Conservation (phyloP, 1,284 basidiomycete genomes). For the Tilletia walkeri region DNA sequence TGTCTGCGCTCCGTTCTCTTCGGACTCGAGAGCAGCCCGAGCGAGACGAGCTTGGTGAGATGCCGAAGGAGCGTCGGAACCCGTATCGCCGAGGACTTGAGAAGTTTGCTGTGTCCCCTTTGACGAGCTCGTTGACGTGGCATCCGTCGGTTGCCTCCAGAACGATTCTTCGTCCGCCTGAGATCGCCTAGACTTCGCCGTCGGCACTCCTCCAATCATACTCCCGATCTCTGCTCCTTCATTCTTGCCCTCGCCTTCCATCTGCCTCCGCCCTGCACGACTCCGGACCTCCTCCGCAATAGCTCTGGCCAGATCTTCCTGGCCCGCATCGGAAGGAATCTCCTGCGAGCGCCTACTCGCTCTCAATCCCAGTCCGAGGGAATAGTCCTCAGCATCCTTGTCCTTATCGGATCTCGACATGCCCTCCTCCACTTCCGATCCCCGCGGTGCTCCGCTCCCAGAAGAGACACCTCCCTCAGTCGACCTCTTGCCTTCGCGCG, state of each 20-base stretch:
- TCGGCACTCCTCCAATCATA: too few relatives aligned
- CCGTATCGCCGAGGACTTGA: too few relatives aligned
- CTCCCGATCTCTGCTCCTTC: too few relatives aligned
- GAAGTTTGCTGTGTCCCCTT: too few relatives aligned
- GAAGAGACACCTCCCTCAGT: neutral
- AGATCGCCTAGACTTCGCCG: neutral
- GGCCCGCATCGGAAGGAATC: neutral
- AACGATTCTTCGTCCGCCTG: neutral
- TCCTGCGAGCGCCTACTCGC: constrained; percentile 1
- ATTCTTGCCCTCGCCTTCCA: too few relatives aligned
- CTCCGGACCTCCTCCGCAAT: constrained; percentile 4
- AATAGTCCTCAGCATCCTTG: neutral
- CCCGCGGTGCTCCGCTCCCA: neutral
- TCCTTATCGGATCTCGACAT: neutral
- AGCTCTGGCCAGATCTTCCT: constrained; percentile 4
- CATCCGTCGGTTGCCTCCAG: neutral
- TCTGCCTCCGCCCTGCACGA: neutral
- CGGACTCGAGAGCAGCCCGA: neutral
- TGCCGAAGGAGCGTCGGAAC: too few relatives aligned
- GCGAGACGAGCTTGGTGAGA: neutral
- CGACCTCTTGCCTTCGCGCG: too few relatives aligned
- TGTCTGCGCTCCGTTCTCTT: neutral
- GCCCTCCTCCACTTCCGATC: neutral
- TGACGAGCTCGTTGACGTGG: too few relatives aligned
- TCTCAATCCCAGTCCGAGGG: neutral